phyloP scores from a whole-genome alignment of 179 eudicot genomes.

The Beta lomatogona region DNA sequence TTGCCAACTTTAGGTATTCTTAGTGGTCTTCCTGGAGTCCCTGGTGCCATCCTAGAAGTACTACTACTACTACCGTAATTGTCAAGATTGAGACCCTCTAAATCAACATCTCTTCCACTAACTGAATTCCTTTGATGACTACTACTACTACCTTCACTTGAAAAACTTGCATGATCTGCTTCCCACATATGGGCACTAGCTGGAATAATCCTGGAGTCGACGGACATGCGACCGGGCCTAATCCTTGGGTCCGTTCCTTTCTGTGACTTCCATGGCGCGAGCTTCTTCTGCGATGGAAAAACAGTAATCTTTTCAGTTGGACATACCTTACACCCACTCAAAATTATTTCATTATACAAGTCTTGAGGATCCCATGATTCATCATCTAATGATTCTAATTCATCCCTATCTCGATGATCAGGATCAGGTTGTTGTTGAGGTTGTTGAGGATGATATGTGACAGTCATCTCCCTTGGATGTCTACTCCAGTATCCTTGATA shows the following conservation, averaged over 20 bases:
- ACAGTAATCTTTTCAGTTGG: conserved; percentile 51
- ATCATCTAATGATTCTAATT: neutral
- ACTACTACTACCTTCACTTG: conserved; percentile 27
- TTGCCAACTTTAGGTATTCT: conserved; percentile 48
- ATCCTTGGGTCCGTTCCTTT: conserved; percentile 50
- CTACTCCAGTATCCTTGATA: conserved; percentile 74
- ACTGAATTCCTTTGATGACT: conserved; percentile 38
- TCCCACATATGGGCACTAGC: conserved; percentile 34
- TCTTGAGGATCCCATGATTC: conserved; percentile 66
- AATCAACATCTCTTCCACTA: conserved; percentile 45
- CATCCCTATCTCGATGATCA: neutral
- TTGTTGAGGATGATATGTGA: conserved; percentile 51
- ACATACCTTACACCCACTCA: conserved; percentile 48
- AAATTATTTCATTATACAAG: conserved; percentile 40
- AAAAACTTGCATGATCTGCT: conserved; percentile 22
- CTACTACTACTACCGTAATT: conserved; percentile 14
- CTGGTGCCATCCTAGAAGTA: conserved; percentile 18
- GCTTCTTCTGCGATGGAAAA: conserved; percentile 76
- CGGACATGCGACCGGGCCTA: conserved; percentile 73
- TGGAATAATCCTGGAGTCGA: conserved; percentile 45
- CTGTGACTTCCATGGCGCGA: conserved; percentile 43
- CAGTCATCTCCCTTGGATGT: conserved; percentile 56
- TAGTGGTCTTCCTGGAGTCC: conserved; percentile 41
- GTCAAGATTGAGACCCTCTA: conserved; percentile 40
- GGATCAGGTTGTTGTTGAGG: conserved; percentile 15